Evolutionary conservation across 345 rosid species (phyloP), one percentile per base, ranked within the genome.

Genomic region (Hypericum androsaemum): DNA sequence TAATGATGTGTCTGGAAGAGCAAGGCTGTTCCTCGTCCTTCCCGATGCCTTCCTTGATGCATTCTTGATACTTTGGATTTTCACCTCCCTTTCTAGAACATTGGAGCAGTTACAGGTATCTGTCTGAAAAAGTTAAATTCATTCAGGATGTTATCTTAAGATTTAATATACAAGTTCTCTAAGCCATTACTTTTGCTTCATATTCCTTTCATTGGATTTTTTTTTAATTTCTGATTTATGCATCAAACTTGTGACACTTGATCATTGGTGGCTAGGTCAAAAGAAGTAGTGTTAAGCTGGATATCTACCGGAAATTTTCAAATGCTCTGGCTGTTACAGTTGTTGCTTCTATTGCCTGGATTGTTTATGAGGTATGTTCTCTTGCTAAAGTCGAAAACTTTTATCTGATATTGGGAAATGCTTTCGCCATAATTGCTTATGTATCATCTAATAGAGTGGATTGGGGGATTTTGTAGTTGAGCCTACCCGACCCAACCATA

Each of bases 11-110:
- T 83, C 97, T 12, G 98, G 98, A 61, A 83, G 95, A 65, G 86
- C 89, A 14, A 83, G 89, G 67, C 73, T 88, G 57, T 77, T 88
- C 66, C 76, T 88, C 50, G 96, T 81, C 62, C 85, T 92, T 54
- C 96, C 96, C 3, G 94, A 78, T 55, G 98, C 98, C 13, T 88
- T 88, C 70, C 60, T 92, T 57, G 98, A 92, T 71, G 94, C 98
- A 10, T 92, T 92, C 69, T 69, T 92, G 72, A 88, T 92, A 58
- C 57, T 92, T 67, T 92, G 98, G 96, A 88, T 88, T 52, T 92
- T 85, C 66, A 85, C 82, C 37, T 74, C 98, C 62, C 96, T 92
- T 66, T 83, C 92, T 8, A 75, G 64, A 53, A 92, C 96, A 46
- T 68, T 92, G 43, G 95, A 81, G 63, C 92, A 85, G 56, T 61